Conservation (phyloP, 1,284 basidiomycete species). For the Phylloboletellus chloephorus region DNA sequence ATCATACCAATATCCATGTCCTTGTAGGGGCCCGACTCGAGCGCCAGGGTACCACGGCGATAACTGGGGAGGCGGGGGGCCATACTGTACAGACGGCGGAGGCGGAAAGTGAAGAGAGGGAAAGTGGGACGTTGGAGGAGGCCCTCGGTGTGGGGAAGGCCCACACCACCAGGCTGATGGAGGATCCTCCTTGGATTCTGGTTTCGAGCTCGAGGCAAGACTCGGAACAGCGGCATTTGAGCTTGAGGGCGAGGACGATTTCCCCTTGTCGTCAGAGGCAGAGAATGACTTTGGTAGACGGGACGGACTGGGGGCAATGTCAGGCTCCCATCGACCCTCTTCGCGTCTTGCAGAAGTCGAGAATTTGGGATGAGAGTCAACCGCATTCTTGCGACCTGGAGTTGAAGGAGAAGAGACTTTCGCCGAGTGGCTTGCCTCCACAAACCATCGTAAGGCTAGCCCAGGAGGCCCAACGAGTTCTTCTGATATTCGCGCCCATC, state of each 20-base stretch:
- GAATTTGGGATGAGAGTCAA: neutral
- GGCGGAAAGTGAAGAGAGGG: slow-evolving; percentile 16
- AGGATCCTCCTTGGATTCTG: slow-evolving; percentile 11
- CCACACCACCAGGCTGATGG: slow-evolving; percentile 12
- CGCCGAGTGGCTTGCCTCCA: slow-evolving; percentile 2
- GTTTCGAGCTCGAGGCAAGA: slow-evolving; percentile 5
- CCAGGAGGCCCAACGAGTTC: slow-evolving; percentile 25
- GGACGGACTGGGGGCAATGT: slow-evolving; percentile 3
- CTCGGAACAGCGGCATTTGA: neutral
- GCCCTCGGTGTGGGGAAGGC: slow-evolving; percentile 8
- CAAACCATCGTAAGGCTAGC: slow-evolving; percentile 7
- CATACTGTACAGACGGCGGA: slow-evolving; percentile 15
- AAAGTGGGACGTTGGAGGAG: slow-evolving; percentile 4
- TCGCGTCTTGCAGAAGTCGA: neutral
- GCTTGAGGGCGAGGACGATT: neutral
- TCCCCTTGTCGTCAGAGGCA: slow-evolving; percentile 2
- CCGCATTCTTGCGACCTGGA: neutral
- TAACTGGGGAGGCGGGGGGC: slow-evolving; percentile 11
- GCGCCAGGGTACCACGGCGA: slow-evolving; percentile 19
- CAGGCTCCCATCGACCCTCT: slow-evolving; percentile 16
- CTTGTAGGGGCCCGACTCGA: slow-evolving; percentile 12
- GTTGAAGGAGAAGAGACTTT: neutral
- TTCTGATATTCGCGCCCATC: slow-evolving; percentile 17
- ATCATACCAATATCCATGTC: slow-evolving; percentile 25
- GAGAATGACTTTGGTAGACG: neutral